phyloP scores from a whole-genome alignment of 768 basidiomycete species.

The Chalciporus pseudorubinellus region DNA sequence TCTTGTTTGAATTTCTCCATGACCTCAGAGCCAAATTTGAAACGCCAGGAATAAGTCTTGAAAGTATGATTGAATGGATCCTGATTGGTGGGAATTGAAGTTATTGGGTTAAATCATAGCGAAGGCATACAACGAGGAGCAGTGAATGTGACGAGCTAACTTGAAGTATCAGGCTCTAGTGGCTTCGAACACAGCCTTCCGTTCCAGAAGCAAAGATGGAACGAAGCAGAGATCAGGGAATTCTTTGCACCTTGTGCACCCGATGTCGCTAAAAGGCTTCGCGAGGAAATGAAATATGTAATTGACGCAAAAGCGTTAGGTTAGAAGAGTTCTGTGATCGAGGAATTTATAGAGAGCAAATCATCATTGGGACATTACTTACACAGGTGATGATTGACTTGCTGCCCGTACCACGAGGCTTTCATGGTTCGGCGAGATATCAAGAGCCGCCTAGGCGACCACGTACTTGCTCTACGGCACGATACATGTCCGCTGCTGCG shows the following conservation, averaged over 20 bases:
- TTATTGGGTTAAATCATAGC: background rate
- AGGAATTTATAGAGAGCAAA: conserved; percentile 7
- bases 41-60: background rate
- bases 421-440: conserved; percentile 2
- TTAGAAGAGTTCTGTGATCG: background rate
- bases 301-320: conserved; percentile 8
- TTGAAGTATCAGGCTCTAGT: background rate
- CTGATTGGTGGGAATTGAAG: background rate
- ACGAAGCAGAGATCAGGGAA: background rate
- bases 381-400: background rate
- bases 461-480: conserved; percentile 61
- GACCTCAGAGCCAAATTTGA: too few relatives aligned
- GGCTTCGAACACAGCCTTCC: background rate
- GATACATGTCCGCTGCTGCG: conserved; percentile 50
- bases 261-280: background rate
- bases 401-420: background rate
- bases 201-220: background rate
- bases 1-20: too few relatives aligned
- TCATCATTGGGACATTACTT: conserved; percentile 10
- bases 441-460: conserved; percentile 26
- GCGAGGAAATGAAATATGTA: background rate
- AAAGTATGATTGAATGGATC: background rate
- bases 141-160: background rate
- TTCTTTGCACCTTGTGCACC: background rate
- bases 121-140: background rate